Evolutionary conservation across 805 yeast species (phyloP).

Genomic region (Cyberlindnera bimundalis): DNA sequence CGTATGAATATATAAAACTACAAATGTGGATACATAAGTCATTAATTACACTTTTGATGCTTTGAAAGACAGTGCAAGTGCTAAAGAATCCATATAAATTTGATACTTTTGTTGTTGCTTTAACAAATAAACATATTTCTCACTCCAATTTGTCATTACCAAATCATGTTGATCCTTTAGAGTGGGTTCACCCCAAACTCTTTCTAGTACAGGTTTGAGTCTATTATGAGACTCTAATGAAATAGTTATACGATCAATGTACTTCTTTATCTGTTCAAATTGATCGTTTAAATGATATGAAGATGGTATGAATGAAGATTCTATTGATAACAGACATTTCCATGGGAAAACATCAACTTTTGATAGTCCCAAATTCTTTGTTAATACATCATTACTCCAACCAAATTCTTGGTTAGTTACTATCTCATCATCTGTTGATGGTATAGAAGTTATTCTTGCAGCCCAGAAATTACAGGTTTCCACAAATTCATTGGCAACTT

Average conservation of each 20-base stretch:
- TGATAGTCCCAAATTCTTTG: constrained; percentile 23
- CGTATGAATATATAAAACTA: too few species aligned
- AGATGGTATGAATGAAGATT: constrained; percentile 30
- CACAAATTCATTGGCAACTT: constrained; percentile 65
- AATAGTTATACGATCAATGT: constrained; percentile 37
- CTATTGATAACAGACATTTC: constrained; percentile 27
- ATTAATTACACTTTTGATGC: constrained; percentile 20
- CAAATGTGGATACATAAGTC: background rate
- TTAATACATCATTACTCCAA: constrained; percentile 45
- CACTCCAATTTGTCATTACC: constrained; percentile 41
- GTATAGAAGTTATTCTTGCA: constrained; percentile 77
- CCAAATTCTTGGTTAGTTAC: constrained; percentile 79
- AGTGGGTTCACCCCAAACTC: constrained; percentile 30
- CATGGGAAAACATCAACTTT: constrained; percentile 22
- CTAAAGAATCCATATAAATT: constrained; percentile 32
- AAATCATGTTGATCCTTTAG: constrained; percentile 23
- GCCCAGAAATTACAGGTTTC: constrained; percentile 90
- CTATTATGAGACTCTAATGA: constrained; percentile 43
- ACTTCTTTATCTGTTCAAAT: constrained; percentile 35
- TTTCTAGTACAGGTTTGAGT: constrained; percentile 34
- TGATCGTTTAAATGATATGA: constrained; percentile 35
- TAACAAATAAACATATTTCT: constrained; percentile 35
- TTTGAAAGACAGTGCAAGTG: constrained; percentile 28
- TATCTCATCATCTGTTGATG: constrained; percentile 61
- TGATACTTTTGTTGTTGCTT: constrained; percentile 34